A percentile compares a stretch with the other conserved stretches of the same genome.
phyloP scores from a whole-genome alignment of 257 asterid genomes.

The Petunia secreta region DNA sequence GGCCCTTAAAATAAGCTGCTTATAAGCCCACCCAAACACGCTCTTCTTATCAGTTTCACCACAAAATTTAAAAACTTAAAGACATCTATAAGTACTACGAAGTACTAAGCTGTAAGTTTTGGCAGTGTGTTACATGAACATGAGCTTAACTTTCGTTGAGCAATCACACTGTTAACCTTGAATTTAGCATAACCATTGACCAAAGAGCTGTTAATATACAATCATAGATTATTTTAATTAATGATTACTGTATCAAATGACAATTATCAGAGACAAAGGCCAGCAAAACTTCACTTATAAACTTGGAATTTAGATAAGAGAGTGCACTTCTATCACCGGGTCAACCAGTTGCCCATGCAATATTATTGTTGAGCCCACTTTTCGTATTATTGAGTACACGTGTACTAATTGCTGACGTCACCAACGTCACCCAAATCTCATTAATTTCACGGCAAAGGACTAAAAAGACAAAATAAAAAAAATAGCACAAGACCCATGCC shows the following conservation, averaged over 20 bases:
- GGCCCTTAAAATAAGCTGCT: too few species aligned
- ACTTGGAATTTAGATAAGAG: neutral
- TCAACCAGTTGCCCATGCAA: conserved; percentile 27
- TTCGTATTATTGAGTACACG: conserved; percentile 38
- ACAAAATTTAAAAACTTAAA: too few species aligned
- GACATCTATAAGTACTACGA: too few species aligned
- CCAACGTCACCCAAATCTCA: conserved; percentile 27
- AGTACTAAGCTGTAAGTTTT: too few species aligned
- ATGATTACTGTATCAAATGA: neutral
- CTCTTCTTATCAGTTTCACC: too few species aligned
- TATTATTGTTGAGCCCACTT: neutral
- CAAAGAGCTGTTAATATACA: neutral
- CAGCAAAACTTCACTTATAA: neutral
- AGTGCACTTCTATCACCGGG: neutral
- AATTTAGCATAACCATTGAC: neutral
- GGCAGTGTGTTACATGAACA: too few species aligned
- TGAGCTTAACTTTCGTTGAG: too few species aligned
- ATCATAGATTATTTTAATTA: too few species aligned
- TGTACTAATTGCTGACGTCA: conserved; percentile 45
- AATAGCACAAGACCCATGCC: conserved; percentile 63
- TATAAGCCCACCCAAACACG: too few species aligned
- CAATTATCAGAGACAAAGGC: neutral
- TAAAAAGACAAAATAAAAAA: conserved; percentile 33
- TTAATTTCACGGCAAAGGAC: conserved; percentile 46
- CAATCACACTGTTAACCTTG: neutral